A percentile compares a stretch with the other conserved stretches of the same genome.
Conservation (phyloP, 192 early-diverging fungal genomes). For the Backusella luteola region DNA sequence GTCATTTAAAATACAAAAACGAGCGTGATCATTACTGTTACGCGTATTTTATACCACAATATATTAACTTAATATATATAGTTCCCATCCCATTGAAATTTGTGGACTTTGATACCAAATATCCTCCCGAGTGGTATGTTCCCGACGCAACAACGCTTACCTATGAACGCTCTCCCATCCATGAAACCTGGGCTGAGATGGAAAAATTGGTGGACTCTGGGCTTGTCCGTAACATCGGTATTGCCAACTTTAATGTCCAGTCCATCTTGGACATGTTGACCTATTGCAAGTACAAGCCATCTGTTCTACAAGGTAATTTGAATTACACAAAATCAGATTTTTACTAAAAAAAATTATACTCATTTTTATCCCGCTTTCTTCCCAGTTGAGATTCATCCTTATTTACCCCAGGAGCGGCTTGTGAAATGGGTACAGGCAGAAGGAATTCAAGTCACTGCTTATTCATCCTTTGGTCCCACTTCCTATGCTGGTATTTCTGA, state of each 20-base stretch:
- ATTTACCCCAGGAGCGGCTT: constrained; percentile 62
- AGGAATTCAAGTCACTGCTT: constrained; percentile 66
- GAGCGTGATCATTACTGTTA: neutral
- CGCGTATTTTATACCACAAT: neutral
- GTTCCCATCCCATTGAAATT: constrained; percentile 51
- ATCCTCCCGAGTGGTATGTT: constrained; percentile 48
- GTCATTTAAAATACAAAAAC: neutral
- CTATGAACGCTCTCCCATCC: constrained; percentile 46
- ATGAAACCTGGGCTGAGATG: constrained; percentile 71
- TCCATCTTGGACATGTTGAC: constrained; percentile 52
- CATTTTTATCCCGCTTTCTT: neutral
- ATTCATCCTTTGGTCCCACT: constrained; percentile 65
- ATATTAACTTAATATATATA: constrained; percentile 3
- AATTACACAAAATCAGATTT: neutral
- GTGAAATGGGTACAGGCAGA: constrained; percentile 58
- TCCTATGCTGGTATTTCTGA: constrained; percentile 31
- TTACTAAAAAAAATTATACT: neutral
- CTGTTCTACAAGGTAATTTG: constrained; percentile 56
- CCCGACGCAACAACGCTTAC: constrained; percentile 27
- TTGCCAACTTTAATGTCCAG: constrained; percentile 64
- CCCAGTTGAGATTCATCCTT: constrained; percentile 69
- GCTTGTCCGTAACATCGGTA: constrained; percentile 60
- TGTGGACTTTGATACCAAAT: constrained; percentile 38
- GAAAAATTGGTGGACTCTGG: constrained; percentile 64
- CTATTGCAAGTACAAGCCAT: constrained; percentile 60